Conservation (phyloP, 306 rosid genomes). For the Quercus bicolor region DNA sequence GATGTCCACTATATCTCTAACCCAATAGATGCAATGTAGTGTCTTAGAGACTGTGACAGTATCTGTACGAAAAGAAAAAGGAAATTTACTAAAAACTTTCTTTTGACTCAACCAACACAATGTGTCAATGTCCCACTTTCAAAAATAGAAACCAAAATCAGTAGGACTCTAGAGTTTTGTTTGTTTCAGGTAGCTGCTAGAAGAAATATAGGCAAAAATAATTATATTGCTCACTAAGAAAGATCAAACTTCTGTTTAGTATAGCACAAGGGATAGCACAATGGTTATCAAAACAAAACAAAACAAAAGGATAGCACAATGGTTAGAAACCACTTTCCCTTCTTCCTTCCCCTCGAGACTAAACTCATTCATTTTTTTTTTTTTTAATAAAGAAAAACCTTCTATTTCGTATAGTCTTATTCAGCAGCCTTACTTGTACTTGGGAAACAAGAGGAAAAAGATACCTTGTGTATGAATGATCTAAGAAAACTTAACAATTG, state of each 20-base stretch:
- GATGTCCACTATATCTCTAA: background rate
- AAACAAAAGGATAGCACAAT: no score
- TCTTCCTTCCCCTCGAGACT: no score
- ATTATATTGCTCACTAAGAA: background rate
- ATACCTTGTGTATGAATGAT: background rate
- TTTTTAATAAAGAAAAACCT: no score
- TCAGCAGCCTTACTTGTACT: background rate
- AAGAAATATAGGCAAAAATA: background rate
- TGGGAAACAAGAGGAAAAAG: background rate
- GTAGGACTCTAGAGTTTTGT: background rate
- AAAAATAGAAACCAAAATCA: background rate
- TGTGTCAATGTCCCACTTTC: background rate
- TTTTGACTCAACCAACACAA: background rate
- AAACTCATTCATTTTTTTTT: no score
- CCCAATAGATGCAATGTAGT: background rate
- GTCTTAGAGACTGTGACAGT: background rate
- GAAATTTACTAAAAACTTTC: background rate
- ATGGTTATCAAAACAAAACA: no score
- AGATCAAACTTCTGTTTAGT: background rate
- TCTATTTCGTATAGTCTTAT: background rate
- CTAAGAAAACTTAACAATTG: background rate
- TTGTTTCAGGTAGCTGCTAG: background rate
- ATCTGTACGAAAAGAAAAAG: background rate
- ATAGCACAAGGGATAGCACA: no score
- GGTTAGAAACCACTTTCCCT: no score